These are phyloP conservation scores for Galerina sulciceps DNA, from an alignment of 768 basidiomycete genomes.

Conservation along the genomic window DNA sequence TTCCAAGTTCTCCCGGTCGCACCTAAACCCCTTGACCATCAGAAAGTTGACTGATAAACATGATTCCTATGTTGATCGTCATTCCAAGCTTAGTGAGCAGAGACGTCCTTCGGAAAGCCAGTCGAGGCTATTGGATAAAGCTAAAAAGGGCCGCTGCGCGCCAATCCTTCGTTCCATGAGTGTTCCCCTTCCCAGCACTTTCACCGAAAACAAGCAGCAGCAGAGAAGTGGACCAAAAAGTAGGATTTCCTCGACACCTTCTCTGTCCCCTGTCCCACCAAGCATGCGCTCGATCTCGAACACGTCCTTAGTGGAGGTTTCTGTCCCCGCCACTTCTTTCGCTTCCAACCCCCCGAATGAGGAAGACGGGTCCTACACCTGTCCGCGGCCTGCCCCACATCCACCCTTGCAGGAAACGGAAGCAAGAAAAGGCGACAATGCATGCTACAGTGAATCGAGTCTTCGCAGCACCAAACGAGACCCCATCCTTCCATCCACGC, in stretches of 20 bases:
- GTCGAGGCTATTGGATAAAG: background rate
- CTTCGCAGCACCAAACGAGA: background rate
- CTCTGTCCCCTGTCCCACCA: constrained; percentile 8
- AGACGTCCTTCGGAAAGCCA: background rate
- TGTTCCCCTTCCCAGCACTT: background rate
- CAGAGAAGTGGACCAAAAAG: background rate
- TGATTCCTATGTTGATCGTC: background rate
- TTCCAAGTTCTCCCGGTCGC: background rate
- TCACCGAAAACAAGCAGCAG: background rate
- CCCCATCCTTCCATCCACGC: background rate
- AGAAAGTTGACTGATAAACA: background rate
- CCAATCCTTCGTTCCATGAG: background rate
- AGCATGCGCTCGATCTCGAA: constrained; percentile 19
- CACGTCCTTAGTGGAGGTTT: constrained; percentile 18
- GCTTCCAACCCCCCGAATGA: constrained; percentile 5
- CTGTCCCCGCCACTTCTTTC: constrained; percentile 17
- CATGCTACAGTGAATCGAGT: background rate
- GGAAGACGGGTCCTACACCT: constrained; percentile 23
- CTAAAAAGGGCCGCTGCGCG: background rate
- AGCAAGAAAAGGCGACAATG: background rate
- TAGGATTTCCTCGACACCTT: constrained; percentile 3
- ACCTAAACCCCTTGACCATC: constrained; percentile 1
- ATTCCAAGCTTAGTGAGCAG: background rate
- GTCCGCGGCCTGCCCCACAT: constrained; percentile 28
- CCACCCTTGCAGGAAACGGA: constrained; percentile 16